Base-by-base conservation (phyloP, 2,329 filamentous ascomycete genomes). In the Monosporascus sp. region DNA sequence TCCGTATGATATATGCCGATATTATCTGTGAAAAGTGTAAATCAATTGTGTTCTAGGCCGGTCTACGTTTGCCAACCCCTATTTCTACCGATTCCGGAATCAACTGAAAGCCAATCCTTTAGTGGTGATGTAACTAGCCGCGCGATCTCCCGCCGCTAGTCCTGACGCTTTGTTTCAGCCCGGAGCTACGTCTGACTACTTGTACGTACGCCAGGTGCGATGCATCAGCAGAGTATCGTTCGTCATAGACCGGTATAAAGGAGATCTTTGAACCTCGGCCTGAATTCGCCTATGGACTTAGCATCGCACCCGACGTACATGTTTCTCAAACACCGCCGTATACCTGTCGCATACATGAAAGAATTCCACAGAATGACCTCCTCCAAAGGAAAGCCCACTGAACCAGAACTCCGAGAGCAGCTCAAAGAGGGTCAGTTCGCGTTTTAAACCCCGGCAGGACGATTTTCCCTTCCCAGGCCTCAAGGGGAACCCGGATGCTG, bases 351-450 rank as follows among this genome's bases (percentile, higher is more conserved):
- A 26, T 53, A 19, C n/a, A 45, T 31, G 7, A 35, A 47, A 19
- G 48, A 43, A 62, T 43, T 6, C 45, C 14, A 14, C 37, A 58
- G 38, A 38, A 74, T 73, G 70, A 64, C 69, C 37, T 72, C 70
- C 37, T 69, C 68, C 50, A 73, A 73, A 53, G 71, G 71, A 54
- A 72, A 69, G 41, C 71, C 70, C 1, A 74, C 72, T 2, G 70
- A 73, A 24, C 70, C 70, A 0, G 66, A 73, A 57, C 63, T 74
- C 22, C 64, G 72, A 2, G 68, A 74, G 55, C 51, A 70, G 55
- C 58, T 74, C 50, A 73, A 74, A 54, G 70, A 73, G 50, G 69
- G 70, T 67, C 0, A 11, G 27, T 31, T 11, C 27, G 9, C 9
- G 27, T 31, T 31, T 27, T 31, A 9, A 31, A n/a, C n/a, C 27